Conservation (phyloP, 768 basidiomycete genomes). For the Candolleomyces aberdarensis region DNA sequence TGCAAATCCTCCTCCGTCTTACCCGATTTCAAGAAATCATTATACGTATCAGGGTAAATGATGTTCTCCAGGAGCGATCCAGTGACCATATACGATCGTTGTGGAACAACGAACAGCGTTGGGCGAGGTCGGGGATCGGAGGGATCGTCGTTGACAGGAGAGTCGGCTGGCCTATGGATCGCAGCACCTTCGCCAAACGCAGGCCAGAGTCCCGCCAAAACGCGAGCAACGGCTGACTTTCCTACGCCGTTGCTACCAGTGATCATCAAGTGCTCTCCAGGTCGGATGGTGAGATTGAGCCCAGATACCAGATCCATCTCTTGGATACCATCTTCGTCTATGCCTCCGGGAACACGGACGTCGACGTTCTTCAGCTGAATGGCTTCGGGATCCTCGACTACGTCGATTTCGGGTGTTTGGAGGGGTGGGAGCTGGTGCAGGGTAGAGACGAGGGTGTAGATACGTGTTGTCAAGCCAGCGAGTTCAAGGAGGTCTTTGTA, state of each 20-base stretch:
- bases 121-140: slow-evolving; percentile 25
- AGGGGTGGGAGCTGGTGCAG: slow-evolving; percentile 69
- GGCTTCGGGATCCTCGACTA: slow-evolving; percentile 31
- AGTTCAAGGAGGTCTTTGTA: slow-evolving; percentile 94
- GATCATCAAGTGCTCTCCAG: slow-evolving; percentile 89
- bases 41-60: slow-evolving; percentile 88
- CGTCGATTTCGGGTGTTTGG: slow-evolving; percentile 24
- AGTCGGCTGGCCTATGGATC: slow-evolving; percentile 16
- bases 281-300: slow-evolving; percentile 57
- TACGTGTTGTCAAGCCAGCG: slow-evolving; percentile 88
- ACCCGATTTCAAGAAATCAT: slow-evolving; percentile 59
- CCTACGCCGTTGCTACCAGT: slow-evolving; percentile 93
- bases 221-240: slow-evolving; percentile 85
- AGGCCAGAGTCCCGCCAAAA: slow-evolving; percentile 89
- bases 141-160: background rate
- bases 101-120: slow-evolving; percentile 84
- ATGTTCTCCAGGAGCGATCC: slow-evolving; percentile 91
- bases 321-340: slow-evolving; percentile 18
- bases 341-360: slow-evolving; percentile 55
- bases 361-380: slow-evolving; percentile 70
- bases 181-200: slow-evolving; percentile 34
- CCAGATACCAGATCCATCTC: slow-evolving; percentile 61
- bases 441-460: slow-evolving; percentile 86
- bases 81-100: slow-evolving; percentile 88
- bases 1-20: slow-evolving; percentile 67